Evolutionary conservation across 1,284 basidiomycete species (phyloP).

Genomic region (Apiotrichum akiyoshidainum): DNA sequence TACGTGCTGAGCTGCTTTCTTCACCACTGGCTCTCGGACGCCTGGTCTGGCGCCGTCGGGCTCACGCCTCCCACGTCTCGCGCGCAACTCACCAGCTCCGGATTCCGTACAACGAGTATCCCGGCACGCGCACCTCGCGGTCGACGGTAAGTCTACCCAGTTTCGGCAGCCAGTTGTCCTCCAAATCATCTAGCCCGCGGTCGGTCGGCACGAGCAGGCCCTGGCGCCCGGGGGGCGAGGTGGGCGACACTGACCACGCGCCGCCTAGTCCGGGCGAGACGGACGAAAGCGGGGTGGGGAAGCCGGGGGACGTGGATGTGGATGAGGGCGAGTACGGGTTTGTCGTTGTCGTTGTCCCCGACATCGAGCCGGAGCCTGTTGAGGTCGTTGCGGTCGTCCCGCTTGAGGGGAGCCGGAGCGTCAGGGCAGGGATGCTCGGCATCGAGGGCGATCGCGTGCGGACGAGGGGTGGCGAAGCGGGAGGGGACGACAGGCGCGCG

Average conservation of each 20-base stretch:
- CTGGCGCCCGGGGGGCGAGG: not conserved
- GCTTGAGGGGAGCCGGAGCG: not conserved
- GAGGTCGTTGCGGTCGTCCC: not conserved
- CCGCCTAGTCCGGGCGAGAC: not conserved
- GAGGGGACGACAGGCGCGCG: not conserved
- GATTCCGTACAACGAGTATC: slow-evolving; percentile 43
- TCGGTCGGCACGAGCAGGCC: slow-evolving; percentile 42
- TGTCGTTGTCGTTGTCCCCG: not conserved
- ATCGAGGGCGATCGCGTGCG: slow-evolving; percentile 33
- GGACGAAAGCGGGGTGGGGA: not conserved
- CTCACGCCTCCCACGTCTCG: not conserved
- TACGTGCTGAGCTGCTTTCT: no score
- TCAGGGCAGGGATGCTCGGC: not conserved
- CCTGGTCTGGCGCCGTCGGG: no score
- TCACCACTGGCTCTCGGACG: no score
- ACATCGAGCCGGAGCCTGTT: not conserved
- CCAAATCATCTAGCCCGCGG: slow-evolving; percentile 37
- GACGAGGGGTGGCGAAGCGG: slow-evolving; percentile 23
- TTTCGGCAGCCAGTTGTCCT: slow-evolving; percentile 36
- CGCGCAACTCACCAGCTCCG: slow-evolving; percentile 38
- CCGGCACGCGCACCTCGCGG: slow-evolving; percentile 35
- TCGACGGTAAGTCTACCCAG: slow-evolving; percentile 37
- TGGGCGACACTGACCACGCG: not conserved
- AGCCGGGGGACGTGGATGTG: not conserved
- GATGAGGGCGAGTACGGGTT: not conserved